phyloP scores from a whole-genome alignment of 2,329 filamentous ascomycete genomes.

The Lasiodiplodia hormozganensis region DNA sequence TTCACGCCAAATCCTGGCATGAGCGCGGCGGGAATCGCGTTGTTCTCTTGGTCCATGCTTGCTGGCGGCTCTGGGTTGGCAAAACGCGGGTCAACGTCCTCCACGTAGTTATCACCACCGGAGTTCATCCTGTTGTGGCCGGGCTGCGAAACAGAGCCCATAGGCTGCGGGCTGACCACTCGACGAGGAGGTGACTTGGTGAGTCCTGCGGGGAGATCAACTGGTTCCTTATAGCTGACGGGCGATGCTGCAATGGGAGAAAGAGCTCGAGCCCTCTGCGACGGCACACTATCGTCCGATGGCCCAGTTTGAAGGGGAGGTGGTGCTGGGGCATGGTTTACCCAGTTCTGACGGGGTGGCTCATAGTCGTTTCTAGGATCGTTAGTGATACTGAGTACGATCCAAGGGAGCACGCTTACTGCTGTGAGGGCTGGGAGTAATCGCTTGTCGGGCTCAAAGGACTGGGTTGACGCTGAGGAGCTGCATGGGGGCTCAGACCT shows the following conservation, averaged over 20 bases:
- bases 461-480: slow-evolving; percentile 53
- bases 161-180: neutral
- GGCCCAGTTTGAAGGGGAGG: slow-evolving; percentile 17
- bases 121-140: slow-evolving; percentile 24
- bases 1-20: slow-evolving; percentile 44
- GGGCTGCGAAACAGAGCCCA: slow-evolving; percentile 30
- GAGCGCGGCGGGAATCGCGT: slow-evolving; percentile 38
- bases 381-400: neutral
- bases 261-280: slow-evolving; percentile 39
- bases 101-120: slow-evolving; percentile 71
- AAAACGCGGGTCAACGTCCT: slow-evolving; percentile 92
- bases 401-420: slow-evolving; percentile 62
- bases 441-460: slow-evolving; percentile 61
- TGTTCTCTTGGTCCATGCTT: neutral
- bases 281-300: slow-evolving; percentile 16
- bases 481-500: slow-evolving; percentile 35
- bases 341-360: slow-evolving; percentile 57
- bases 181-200: slow-evolving; percentile 36
- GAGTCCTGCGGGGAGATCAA: slow-evolving; percentile 42
- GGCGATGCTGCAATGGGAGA: slow-evolving; percentile 49
- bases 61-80: slow-evolving; percentile 54
- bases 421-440: slow-evolving; percentile 66
- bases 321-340: slow-evolving; percentile 21
- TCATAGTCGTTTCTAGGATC: slow-evolving; percentile 46
- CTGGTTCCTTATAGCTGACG: slow-evolving; percentile 33